Evolutionary conservation across 1,139 yeast species (phyloP).

Genomic region (Scheffersomyces illinoinensis): DNA sequence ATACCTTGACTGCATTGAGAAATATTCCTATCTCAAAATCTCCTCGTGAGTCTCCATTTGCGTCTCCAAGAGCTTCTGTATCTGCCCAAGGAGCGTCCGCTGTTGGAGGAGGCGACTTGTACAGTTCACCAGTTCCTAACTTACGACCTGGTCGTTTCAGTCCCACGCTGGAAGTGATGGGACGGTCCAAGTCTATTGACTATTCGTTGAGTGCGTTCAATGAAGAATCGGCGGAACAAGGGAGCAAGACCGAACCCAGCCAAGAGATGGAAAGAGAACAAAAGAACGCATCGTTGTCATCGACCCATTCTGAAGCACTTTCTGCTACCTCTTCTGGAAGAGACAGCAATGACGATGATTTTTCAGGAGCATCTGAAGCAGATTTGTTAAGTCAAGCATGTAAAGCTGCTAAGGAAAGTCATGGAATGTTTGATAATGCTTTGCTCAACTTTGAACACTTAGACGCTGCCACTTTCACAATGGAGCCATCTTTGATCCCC

Average conservation of each 20-base stretch:
- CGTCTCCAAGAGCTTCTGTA: slow-evolving; percentile 50
- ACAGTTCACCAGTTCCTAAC: slow-evolving; percentile 21
- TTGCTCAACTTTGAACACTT: slow-evolving; percentile 39
- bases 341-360: slow-evolving; percentile 12
- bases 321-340: slow-evolving; percentile 8
- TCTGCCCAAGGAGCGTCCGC: slow-evolving; percentile 26
- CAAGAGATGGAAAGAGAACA: slow-evolving; percentile 6
- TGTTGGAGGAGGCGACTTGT: slow-evolving; percentile 13
- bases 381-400: neutral
- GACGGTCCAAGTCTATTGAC: neutral
- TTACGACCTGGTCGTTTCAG: slow-evolving; percentile 11
- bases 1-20: slow-evolving; percentile 44
- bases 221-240: neutral
- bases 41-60: slow-evolving; percentile 45
- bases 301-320: slow-evolving; percentile 13
- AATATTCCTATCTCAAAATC: slow-evolving; percentile 39
- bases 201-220: neutral
- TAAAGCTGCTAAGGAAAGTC: neutral
- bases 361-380: slow-evolving; percentile 4
- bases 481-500: slow-evolving; percentile 66
- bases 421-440: slow-evolving; percentile 26
- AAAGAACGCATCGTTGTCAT: slow-evolving; percentile 12
- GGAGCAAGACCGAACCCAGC: slow-evolving; percentile 6
- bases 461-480: slow-evolving; percentile 32
- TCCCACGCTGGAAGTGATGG: neutral